phyloP scores from a whole-genome alignment of 192 early-diverging fungal species.

The Podila horticola region DNA sequence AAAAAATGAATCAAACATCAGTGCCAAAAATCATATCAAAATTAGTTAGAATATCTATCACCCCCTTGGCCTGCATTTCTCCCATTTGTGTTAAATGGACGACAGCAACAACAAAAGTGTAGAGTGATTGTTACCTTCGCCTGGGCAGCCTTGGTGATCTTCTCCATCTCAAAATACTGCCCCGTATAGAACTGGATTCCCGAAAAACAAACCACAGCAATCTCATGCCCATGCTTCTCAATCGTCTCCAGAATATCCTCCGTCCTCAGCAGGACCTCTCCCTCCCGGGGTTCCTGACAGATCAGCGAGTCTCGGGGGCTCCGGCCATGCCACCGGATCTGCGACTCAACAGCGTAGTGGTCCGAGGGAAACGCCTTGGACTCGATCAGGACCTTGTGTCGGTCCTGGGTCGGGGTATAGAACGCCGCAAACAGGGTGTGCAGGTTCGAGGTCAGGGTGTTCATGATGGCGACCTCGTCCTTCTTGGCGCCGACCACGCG shows the following conservation, averaged over 20 bases:
- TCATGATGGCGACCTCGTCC: conserved; percentile 91
- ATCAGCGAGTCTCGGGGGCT: conserved; percentile 79
- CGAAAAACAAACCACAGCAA: conserved; percentile 89
- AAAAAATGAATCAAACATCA: neutral
- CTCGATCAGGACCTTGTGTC: conserved; percentile 93
- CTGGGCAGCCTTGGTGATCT: conserved; percentile 85
- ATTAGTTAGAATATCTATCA: too few species aligned
- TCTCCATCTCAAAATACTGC: conserved; percentile 85
- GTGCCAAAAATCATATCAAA: too few species aligned
- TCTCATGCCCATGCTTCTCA: conserved; percentile 73
- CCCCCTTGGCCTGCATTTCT: too few species aligned
- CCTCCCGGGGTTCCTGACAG: conserved; percentile 74
- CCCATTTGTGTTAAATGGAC: too few species aligned
- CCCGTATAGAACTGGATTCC: conserved; percentile 98
- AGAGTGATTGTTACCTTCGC: conserved; percentile 59
- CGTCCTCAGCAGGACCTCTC: conserved; percentile 76
- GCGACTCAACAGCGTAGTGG: conserved; percentile 92
- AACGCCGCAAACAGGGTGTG: conserved; percentile 93
- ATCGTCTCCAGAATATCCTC: conserved; percentile 87
- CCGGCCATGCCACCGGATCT: conserved; percentile 84
- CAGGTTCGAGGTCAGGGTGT: conserved; percentile 90
- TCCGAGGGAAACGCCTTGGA: conserved; percentile 95
- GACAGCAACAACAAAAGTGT: too few species aligned
- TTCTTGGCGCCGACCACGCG: conserved; percentile 82
- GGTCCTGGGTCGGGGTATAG: conserved; percentile 80